Conservation (phyloP, 352 stramenopile species). For the Nothophytophthora sp. region DNA sequence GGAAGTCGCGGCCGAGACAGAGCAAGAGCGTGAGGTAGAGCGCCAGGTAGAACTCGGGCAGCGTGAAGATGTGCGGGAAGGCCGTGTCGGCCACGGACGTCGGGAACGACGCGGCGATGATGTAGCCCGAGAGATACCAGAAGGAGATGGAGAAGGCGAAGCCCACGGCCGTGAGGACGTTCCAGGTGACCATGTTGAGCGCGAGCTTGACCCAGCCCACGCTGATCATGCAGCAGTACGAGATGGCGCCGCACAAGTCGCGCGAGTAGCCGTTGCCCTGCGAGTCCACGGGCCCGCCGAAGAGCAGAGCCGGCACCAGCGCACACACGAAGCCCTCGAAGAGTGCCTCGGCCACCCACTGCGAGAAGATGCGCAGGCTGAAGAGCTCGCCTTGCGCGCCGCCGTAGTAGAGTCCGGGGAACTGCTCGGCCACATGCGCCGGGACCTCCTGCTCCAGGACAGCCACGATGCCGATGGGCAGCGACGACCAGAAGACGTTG, state of each 20-base stretch:
- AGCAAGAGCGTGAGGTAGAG: slow-evolving; percentile 72
- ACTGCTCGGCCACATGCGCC: slow-evolving; percentile 63
- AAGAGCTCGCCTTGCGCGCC: slow-evolving; percentile 84
- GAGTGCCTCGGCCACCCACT: slow-evolving; percentile 82
- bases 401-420: slow-evolving; percentile 81
- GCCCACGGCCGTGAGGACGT: slow-evolving; percentile 51
- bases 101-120: slow-evolving; percentile 64
- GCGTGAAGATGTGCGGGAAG: slow-evolving; percentile 77
- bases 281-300: slow-evolving; percentile 59
- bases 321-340: slow-evolving; percentile 80
- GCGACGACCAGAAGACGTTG: slow-evolving; percentile 96
- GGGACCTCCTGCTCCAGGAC: slow-evolving; percentile 86
- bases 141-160: slow-evolving; percentile 71
- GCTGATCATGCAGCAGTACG: slow-evolving; percentile 82
- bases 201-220: slow-evolving; percentile 81
- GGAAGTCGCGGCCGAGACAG: slow-evolving; percentile 75
- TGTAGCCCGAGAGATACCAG: slow-evolving; percentile 68
- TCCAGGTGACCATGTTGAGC: slow-evolving; percentile 87
- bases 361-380: slow-evolving; percentile 71
- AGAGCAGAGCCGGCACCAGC: slow-evolving; percentile 61
- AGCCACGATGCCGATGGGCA: slow-evolving; percentile 90
- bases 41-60: slow-evolving; percentile 81
- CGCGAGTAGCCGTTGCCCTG: slow-evolving; percentile 61
- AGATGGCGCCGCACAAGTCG: slow-evolving; percentile 68
- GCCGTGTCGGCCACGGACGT: slow-evolving; percentile 62